phyloP scores from a whole-genome alignment of 129 eudicot genomes.

The Rutidosis leptorrhynchoides region DNA sequence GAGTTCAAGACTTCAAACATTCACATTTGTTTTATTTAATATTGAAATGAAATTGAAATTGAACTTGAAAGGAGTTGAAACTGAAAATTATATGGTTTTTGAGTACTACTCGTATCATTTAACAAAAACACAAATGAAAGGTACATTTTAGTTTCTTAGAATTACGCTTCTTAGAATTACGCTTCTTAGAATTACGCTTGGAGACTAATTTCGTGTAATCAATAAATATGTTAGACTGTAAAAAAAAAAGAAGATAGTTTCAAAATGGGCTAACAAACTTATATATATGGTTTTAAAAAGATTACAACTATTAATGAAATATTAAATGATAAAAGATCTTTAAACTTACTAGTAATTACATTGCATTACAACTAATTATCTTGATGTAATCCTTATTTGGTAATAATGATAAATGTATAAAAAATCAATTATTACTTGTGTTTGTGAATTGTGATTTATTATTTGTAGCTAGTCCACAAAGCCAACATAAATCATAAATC shows the following conservation, averaged over 20 bases:
- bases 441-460: not conserved
- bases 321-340: not conserved
- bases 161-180: not conserved
- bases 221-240: not conserved
- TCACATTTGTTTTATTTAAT: not conserved
- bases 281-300: not conserved
- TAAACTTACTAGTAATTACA: not conserved
- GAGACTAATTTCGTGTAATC: not conserved
- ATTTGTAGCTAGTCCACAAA: not conserved
- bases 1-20: not conserved
- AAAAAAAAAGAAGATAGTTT: no score
- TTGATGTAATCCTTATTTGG: not conserved
- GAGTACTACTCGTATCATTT: no score
- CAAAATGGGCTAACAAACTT: no score
- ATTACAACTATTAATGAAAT: no score
- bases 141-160: not conserved
- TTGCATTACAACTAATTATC: not conserved
- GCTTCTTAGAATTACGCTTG: not conserved
- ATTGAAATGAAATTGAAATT: no score
- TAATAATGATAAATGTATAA: no score
- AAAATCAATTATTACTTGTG: not conserved
- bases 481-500: constrained; percentile 26
- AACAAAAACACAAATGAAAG: no score
- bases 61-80: no score
- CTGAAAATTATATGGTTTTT: not conserved